phyloP scores from a whole-genome alignment of 176 grass and related monocot genomes.

The Oryza australiensis region DNA sequence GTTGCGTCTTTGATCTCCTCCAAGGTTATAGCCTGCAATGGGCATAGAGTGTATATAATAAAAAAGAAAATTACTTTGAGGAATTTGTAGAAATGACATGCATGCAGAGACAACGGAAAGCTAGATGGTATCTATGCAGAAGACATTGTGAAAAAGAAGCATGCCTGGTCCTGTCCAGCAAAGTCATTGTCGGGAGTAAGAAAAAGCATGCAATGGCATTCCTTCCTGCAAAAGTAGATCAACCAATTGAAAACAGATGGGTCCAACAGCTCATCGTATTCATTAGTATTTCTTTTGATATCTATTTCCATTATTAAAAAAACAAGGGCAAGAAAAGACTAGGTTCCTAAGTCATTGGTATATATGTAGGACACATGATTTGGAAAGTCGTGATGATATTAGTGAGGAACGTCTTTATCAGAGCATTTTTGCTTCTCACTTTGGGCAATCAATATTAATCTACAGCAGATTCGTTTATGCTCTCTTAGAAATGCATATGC shows the following conservation, averaged over 20 bases:
- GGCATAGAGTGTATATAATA: not conserved
- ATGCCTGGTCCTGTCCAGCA: conserved; percentile 84
- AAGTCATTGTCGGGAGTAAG: conserved; percentile 96
- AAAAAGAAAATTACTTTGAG: not conserved
- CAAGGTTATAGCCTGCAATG: conserved; percentile 61
- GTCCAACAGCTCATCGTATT: not conserved
- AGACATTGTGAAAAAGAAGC: not conserved
- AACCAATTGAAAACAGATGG: not conserved
- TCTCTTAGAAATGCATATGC: not conserved
- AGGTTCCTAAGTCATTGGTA: not conserved
- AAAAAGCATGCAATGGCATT: conserved; percentile 98
- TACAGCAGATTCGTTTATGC: not conserved
- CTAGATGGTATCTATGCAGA: not conserved
- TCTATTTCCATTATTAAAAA: not conserved
- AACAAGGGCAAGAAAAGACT: not conserved
- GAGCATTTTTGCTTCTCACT: too few species aligned
- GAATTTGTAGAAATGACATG: not conserved
- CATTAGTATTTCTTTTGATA: not conserved
- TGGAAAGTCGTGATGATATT: too few species aligned
- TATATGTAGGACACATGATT: not conserved
- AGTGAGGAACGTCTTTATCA: too few species aligned
- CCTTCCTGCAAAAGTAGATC: conserved; percentile 61
- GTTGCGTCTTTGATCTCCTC: conserved; percentile 89
- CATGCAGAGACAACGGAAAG: not conserved
- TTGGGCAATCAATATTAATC: too few species aligned